Percentiles rank a stretch among this genome's conserved stretches.
phyloP scores from a whole-genome alignment of 768 basidiomycete genomes.

The Leccinum truebloodii region DNA sequence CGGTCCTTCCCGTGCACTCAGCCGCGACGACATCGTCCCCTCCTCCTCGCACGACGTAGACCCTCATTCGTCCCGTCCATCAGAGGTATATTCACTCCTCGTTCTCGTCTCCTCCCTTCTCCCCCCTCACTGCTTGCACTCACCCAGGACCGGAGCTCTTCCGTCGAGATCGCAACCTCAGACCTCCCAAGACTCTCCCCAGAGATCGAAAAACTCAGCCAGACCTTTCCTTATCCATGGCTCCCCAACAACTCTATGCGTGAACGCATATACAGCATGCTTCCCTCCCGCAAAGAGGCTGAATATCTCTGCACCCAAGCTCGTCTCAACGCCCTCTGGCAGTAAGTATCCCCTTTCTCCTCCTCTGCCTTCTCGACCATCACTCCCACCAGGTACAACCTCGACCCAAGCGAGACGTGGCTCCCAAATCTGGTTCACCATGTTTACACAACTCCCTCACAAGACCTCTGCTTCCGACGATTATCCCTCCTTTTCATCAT shows the following conservation, averaged over 20 bases:
- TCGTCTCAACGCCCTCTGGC: conserved; percentile 69
- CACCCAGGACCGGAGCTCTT: conserved; percentile 28
- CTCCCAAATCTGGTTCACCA: conserved; percentile 69
- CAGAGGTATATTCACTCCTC: conserved; percentile 22
- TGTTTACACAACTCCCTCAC: conserved; percentile 60
- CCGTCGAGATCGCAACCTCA: conserved; percentile 21
- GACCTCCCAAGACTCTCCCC: conserved; percentile 29
- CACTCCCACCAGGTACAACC: conserved; percentile 51
- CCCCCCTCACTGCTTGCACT: not conserved
- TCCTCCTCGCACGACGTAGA: conserved; percentile 16
- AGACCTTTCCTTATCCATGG: conserved; percentile 73
- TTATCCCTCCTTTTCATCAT: conserved; percentile 70
- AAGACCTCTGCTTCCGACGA: conserved; percentile 63
- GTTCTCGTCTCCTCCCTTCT: not conserved
- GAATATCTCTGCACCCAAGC: conserved; percentile 62
- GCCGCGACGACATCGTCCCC: conserved; percentile 15
- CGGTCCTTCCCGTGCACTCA: not conserved
- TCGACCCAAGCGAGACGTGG: conserved; percentile 70
- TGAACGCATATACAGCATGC: conserved; percentile 60
- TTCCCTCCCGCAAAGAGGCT: conserved; percentile 61
- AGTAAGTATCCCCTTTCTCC: conserved; percentile 46
- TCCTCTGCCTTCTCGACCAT: not conserved
- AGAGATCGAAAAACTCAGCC: conserved; percentile 50
- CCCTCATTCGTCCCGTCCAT: conserved; percentile 19
- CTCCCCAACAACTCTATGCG: conserved; percentile 62